Evolutionary conservation across 2,329 filamentous ascomycete species (phyloP).

Genomic region (Emmonsia crescens): DNA sequence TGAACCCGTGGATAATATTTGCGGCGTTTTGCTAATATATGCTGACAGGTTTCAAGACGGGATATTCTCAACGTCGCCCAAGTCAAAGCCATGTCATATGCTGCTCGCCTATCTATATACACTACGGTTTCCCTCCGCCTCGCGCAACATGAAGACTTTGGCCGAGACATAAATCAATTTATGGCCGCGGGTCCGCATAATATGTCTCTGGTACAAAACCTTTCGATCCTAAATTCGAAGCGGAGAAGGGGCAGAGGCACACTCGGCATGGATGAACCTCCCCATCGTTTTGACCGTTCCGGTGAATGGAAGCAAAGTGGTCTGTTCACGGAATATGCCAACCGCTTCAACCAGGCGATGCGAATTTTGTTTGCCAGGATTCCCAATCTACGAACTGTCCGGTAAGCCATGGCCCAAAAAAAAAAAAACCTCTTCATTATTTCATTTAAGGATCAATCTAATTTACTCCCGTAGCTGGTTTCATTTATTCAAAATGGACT

Average conservation of each 20-base stretch:
- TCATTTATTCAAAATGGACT: conserved; percentile 1
- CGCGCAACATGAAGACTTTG: neutral
- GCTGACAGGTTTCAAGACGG: neutral
- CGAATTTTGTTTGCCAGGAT: neutral
- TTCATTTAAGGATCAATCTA: neutral
- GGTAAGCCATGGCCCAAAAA: neutral
- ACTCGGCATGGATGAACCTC: neutral
- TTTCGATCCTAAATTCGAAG: conserved; percentile 2
- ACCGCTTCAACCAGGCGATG: neutral
- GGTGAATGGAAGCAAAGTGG: neutral
- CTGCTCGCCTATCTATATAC: neutral
- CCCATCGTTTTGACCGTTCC: neutral
- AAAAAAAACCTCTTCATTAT: neutral
- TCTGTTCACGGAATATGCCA: neutral
- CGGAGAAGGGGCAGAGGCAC: neutral
- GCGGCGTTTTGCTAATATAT: neutral
- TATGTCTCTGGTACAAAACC: neutral
- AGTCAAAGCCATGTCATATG: neutral
- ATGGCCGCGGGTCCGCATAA: neutral
- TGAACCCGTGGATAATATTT: neutral
- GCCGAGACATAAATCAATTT: neutral
- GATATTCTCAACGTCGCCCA: neutral
- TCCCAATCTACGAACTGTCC: neutral
- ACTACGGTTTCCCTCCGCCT: neutral
- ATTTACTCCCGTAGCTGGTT: neutral